Base-by-base conservation (phyloP, 2,329 filamentous ascomycete species). In the Hypoxylon rubiginosum region DNA sequence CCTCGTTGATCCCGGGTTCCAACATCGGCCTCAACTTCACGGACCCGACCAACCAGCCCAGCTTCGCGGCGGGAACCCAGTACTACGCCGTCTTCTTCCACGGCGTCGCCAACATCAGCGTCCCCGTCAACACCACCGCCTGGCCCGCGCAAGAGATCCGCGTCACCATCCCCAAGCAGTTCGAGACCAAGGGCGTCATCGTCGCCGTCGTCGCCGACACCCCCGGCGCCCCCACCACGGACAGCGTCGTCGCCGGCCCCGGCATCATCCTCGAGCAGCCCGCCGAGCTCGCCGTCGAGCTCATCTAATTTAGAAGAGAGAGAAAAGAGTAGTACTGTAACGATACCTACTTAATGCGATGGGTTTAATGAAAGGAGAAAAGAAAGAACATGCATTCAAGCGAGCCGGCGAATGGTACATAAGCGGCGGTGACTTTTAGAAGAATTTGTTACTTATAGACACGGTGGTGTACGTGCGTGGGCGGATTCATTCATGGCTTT, bases 31-130 rank as follows among this genome's bases (percentile, higher is more conserved):
- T 79, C 45, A 72, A 71, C 36, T 80, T 78, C 68, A 68, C 69
- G 3, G 74, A 74, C 55, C 69, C 72, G 19, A 67, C 64, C 8
- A 78, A 77, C 43, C 68, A 69, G 46, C 76, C 74, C 17, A 45
- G 58, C 11, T 75, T 77, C 45, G 72, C 66, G 0, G 19, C 65
- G 3, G 50, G 61, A 34, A 74, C 60, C 50, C 71, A 78, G 41
- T 82, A 82, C 63, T 80, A 79, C 63, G 79, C 78, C 13, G 79
- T 82, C 28, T 81, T 79, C 71, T 82, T 80, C 72, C 80, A 82
- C 58, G 79, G 76, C 2, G 26, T 80, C 26, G 34, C 68, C 19
- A 79, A 80, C 41, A 69, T 79, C 45, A 78, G 77, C 11, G 74
- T 79, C 17, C 78, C 79, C 0, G 77, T 81, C 55, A 70, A 82